Conservation (phyloP, 2,329 filamentous ascomycete species). For the Pseudogymnoascus sp. region DNA sequence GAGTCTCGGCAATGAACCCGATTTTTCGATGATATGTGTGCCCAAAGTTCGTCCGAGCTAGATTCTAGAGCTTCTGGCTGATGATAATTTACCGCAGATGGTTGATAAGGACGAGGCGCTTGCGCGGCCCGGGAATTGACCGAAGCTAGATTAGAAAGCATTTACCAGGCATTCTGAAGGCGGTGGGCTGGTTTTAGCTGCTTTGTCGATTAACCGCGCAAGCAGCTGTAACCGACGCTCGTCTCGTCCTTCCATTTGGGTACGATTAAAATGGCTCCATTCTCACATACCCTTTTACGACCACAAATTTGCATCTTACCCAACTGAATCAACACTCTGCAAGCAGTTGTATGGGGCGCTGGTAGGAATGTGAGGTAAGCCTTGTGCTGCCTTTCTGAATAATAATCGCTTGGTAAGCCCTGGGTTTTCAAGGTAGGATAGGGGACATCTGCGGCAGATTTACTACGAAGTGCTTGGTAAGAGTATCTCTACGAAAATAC, state of each 20-base stretch:
- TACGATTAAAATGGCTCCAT: not conserved
- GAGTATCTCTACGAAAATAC: not conserved
- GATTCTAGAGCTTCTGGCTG: not conserved
- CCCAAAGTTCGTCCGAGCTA: not conserved
- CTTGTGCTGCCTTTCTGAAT: not conserved
- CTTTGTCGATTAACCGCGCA: not conserved
- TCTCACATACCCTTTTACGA: not conserved
- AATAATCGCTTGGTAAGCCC: not conserved
- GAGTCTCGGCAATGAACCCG: not conserved
- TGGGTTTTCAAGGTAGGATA: not conserved
- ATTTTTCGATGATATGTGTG: not conserved
- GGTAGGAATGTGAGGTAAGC: not conserved
- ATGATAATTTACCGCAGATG: not conserved
- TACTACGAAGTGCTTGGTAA: slow-evolving; percentile 5
- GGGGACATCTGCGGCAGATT: not conserved
- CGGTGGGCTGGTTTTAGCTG: not conserved
- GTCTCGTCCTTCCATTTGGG: slow-evolving; percentile 4
- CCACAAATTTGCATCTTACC: not conserved
- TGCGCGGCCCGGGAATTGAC: not conserved
- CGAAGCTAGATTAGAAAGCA: not conserved
- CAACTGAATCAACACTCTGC: not conserved
- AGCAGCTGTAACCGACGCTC: not conserved
- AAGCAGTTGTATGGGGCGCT: not conserved
- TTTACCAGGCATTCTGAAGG: not conserved
- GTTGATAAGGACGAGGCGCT: not conserved